Conservation (phyloP, 805 yeast species). For the Cyberlindnera bimundalis region DNA sequence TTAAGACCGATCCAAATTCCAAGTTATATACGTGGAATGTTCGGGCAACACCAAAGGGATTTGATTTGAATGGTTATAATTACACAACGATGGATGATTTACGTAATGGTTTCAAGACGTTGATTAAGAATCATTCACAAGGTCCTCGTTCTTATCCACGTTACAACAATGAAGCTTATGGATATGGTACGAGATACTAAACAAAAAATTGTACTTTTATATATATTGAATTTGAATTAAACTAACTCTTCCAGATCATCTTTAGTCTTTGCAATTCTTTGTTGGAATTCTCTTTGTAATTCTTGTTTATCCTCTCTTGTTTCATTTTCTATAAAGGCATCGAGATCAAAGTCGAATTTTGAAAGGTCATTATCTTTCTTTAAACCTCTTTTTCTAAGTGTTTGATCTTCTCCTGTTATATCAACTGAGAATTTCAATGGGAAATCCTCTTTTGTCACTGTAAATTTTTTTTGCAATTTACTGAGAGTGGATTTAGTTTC, state of each 20-base stretch:
- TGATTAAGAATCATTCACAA: constrained; percentile 30
- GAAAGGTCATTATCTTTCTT: constrained; percentile 22
- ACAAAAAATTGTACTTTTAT: neutral
- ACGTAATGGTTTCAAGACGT: constrained; percentile 92
- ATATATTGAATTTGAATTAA: constrained; percentile 1
- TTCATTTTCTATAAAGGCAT: constrained; percentile 25
- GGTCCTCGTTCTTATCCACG: neutral
- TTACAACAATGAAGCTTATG: too few species aligned
- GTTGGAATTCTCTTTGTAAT: constrained; percentile 11
- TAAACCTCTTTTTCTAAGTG: constrained; percentile 23
- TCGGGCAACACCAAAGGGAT: constrained; percentile 85
- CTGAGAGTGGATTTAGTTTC: too few species aligned
- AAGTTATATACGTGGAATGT: constrained; percentile 85
- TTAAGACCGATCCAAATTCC: constrained; percentile 72
- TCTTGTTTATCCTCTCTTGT: constrained; percentile 18
- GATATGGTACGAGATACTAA: neutral
- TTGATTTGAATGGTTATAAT: constrained; percentile 67
- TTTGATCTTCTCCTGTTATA: neutral
- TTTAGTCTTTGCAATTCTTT: constrained; percentile 16
- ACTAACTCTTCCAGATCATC: constrained; percentile 24
- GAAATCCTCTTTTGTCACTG: constrained; percentile 19
- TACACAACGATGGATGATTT: constrained; percentile 88
- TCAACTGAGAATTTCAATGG: constrained; percentile 23
- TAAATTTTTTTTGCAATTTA: constrained; percentile 12
- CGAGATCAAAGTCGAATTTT: constrained; percentile 27